Evolutionary conservation across 805 yeast species (phyloP).

Genomic region (Lachancea sp.): DNA sequence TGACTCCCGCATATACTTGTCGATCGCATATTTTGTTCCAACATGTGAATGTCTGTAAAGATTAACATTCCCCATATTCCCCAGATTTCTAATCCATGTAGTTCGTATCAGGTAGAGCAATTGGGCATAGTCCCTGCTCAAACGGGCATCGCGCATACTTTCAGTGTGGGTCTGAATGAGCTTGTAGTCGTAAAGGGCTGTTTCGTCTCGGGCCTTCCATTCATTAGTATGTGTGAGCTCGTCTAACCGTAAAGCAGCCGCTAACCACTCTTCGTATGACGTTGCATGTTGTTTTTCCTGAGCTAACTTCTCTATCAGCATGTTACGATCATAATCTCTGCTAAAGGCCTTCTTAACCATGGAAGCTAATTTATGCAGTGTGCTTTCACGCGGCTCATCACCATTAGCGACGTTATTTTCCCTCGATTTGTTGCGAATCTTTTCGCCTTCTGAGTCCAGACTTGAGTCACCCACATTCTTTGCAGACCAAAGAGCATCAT

Average conservation of each 20-base stretch:
- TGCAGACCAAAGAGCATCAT: slow-evolving; percentile 2
- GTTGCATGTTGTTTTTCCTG: slow-evolving; percentile 44
- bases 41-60: slow-evolving; percentile 72
- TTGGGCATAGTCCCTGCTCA: slow-evolving; percentile 48
- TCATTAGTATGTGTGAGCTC: slow-evolving; percentile 50
- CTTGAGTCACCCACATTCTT: background rate
- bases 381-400: slow-evolving; percentile 3
- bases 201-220: slow-evolving; percentile 65
- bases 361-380: slow-evolving; percentile 2
- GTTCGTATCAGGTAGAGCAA: slow-evolving; percentile 75
- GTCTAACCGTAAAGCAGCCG: slow-evolving; percentile 58
- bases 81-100: slow-evolving; percentile 76
- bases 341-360: slow-evolving; percentile 5
- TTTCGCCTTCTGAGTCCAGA: background rate
- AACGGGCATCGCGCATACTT: slow-evolving; percentile 56
- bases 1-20: slow-evolving; percentile 78
- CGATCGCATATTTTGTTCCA: slow-evolving; percentile 81
- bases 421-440: background rate
- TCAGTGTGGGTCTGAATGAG: slow-evolving; percentile 46
- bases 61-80: slow-evolving; percentile 76
- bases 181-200: slow-evolving; percentile 68
- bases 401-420: background rate
- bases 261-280: slow-evolving; percentile 61
- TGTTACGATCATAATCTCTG: slow-evolving; percentile 30
- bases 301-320: slow-evolving; percentile 34